phyloP scores from a whole-genome alignment of 2,329 filamentous ascomycete genomes.

The Aspergillus ruber region DNA sequence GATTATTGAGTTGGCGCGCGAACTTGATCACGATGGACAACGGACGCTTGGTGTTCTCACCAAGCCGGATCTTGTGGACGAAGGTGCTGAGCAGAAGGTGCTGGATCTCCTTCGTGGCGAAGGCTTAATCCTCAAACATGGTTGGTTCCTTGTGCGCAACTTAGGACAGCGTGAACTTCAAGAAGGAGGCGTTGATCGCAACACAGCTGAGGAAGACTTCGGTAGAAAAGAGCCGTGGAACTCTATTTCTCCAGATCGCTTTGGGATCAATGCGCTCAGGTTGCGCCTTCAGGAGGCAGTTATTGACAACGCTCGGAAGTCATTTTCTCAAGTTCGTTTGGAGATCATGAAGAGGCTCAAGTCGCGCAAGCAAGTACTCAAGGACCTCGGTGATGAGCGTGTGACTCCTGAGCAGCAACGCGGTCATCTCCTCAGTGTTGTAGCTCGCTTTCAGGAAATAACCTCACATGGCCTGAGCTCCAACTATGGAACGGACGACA shows the following conservation, averaged over 20 bases:
- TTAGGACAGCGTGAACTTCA: constrained; percentile 23
- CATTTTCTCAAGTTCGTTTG: constrained; percentile 38
- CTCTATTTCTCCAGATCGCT: constrained; percentile 27
- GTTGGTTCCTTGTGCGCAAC: constrained; percentile 30
- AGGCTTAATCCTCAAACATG: constrained; percentile 16
- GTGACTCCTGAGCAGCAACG: constrained; percentile 26
- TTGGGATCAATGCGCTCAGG: constrained; percentile 38
- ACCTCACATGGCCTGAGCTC: constrained; percentile 28
- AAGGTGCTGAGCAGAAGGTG: constrained; percentile 21
- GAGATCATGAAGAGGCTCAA: constrained; percentile 33
- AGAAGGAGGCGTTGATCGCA: constrained; percentile 14
- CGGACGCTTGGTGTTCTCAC: constrained; percentile 47
- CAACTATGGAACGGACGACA: constrained; percentile 26
- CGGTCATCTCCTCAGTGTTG: constrained; percentile 31
- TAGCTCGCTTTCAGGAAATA: constrained; percentile 33
- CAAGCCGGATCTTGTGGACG: constrained; percentile 52
- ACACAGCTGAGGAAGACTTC: constrained; percentile 29
- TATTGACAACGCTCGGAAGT: constrained; percentile 35
- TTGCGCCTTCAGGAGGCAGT: constrained; percentile 38
- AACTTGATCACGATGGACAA: constrained; percentile 27
- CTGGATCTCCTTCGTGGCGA: constrained; percentile 22
- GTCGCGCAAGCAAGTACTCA: constrained; percentile 19
- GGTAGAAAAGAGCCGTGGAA: constrained; percentile 33
- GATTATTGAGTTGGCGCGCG: constrained; percentile 36
- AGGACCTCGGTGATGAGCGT: constrained; percentile 28